These are phyloP conservation scores for Tetraselmis chui DNA, from an alignment of 139 green algal genomes.

Conservation along the genomic window DNA sequence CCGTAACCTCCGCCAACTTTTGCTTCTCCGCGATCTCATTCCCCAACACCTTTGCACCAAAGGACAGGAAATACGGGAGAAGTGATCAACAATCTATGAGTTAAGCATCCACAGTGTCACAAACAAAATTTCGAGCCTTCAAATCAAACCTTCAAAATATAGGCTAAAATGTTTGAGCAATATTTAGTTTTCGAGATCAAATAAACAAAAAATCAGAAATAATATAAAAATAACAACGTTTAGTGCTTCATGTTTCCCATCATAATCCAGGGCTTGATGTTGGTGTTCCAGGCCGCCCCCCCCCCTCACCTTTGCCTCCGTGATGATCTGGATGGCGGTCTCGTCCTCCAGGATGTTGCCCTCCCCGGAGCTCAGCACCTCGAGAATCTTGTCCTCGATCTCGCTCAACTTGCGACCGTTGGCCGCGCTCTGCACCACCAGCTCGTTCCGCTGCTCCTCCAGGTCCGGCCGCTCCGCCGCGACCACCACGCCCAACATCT, in stretches of 20 bases:
- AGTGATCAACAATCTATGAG: too few species aligned
- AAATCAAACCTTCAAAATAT: too few species aligned
- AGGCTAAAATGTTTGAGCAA: too few species aligned
- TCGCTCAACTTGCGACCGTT: conserved; percentile 64
- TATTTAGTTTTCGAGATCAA: too few species aligned
- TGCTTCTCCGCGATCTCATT: conserved; percentile 73
- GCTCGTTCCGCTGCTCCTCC: conserved; percentile 63
- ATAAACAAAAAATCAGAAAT: too few species aligned
- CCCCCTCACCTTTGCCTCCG: conserved; percentile 70
- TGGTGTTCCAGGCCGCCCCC: too few species aligned
- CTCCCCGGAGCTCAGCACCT: conserved; percentile 35
- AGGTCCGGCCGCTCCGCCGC: conserved; percentile 68
- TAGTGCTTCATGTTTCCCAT: too few species aligned
- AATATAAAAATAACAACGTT: too few species aligned
- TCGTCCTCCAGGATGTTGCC: conserved; percentile 80
- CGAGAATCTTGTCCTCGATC: conserved; percentile 71
- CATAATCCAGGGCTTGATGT: too few species aligned
- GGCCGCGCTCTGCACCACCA: conserved; percentile 55
- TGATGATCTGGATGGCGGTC: conserved; percentile 64
- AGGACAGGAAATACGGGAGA: too few species aligned
- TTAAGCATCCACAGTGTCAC: too few species aligned
- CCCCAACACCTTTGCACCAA: conserved; percentile 41
- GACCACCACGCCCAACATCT: conserved; percentile 71
- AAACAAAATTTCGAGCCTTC: too few species aligned
- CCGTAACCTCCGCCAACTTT: conserved; percentile 45